These are phyloP conservation scores for Pseudovirgaria hyperparasitica DNA, from an alignment of 2,329 filamentous ascomycete genomes.

Conservation along the genomic window DNA sequence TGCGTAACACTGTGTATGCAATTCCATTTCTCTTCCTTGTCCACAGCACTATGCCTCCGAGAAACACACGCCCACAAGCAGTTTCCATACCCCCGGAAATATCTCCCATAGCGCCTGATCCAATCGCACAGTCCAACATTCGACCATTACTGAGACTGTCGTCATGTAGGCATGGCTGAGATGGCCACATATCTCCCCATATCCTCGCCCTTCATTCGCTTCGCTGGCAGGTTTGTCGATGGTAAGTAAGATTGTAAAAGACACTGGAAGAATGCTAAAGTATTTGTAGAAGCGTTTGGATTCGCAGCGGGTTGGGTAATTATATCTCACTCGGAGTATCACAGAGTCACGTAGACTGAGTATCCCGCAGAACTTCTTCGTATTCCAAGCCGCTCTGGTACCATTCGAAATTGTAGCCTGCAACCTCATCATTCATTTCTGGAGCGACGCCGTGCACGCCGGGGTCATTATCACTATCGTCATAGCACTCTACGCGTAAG, in stretches of 20 bases:
- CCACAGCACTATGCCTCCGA: neutral
- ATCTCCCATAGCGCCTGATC: conserved; percentile 1
- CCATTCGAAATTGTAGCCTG: conserved; percentile 51
- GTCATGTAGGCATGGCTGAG: conserved; percentile 44
- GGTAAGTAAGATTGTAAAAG: too few species aligned
- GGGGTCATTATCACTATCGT: conserved; percentile 50
- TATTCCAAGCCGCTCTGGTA: conserved; percentile 55
- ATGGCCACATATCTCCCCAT: conserved; percentile 70
- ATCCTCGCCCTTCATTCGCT: conserved; percentile 65
- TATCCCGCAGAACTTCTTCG: conserved; percentile 66
- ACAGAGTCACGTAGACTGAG: too few species aligned
- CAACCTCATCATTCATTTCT: conserved; percentile 26
- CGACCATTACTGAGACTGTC: conserved; percentile 1
- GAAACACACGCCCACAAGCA: conserved; percentile 6
- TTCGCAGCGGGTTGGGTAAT: conserved; percentile 53
- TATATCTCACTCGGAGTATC: too few species aligned
- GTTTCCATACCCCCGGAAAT: conserved; percentile 3
- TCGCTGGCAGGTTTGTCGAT: conserved; percentile 63
- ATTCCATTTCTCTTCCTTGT: conserved; percentile 3
- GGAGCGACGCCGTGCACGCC: conserved; percentile 44
- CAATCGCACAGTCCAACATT: conserved; percentile 1
- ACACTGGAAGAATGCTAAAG: too few species aligned
- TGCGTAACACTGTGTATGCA: conserved; percentile 27
- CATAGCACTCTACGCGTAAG: conserved; percentile 45
- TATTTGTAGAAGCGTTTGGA: conserved; percentile 61